Evolutionary conservation across 768 basidiomycete species (phyloP).

Genomic region (Antrodiella citrinella): DNA sequence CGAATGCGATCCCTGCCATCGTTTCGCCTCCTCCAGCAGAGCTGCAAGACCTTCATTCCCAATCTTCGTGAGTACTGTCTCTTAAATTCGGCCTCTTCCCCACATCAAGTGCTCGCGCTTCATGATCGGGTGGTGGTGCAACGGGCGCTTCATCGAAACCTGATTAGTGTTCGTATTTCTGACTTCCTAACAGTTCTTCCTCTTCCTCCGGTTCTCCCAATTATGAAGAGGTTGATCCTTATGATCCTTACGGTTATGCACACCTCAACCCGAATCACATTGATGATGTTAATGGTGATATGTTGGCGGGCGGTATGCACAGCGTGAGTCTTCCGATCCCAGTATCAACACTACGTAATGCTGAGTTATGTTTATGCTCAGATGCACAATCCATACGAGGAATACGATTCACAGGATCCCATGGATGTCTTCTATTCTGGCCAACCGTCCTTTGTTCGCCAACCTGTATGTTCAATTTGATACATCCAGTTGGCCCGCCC

Average conservation of each 20-base stretch:
- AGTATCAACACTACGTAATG: background rate
- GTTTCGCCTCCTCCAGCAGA: conserved; percentile 9
- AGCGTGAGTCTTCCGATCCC: conserved; percentile 15
- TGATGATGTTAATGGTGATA: conserved; percentile 15
- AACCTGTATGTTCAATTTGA: conserved; percentile 44
- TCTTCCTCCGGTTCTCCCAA: conserved; percentile 15
- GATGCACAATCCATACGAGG: conserved; percentile 15
- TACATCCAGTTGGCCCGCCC: conserved; percentile 1
- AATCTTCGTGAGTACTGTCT: background rate
- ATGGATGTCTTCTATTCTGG: conserved; percentile 21
- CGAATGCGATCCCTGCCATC: conserved; percentile 9
- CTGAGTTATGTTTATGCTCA: background rate
- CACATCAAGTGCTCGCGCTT: too few species aligned
- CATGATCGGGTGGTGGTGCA: too few species aligned
- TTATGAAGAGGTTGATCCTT: conserved; percentile 8
- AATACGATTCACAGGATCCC: conserved; percentile 16
- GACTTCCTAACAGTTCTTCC: conserved; percentile 10
- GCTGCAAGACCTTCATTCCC: conserved; percentile 8
- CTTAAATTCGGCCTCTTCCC: too few species aligned
- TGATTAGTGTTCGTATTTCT: conserved; percentile 5
- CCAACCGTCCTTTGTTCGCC: conserved; percentile 43
- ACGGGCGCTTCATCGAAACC: background rate
- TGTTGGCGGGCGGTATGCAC: conserved; percentile 25
- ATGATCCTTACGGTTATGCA: conserved; percentile 18
- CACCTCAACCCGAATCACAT: conserved; percentile 21